These are phyloP conservation scores for Arachis stenosperma DNA, from an alignment of 306 rosid species.

Conservation along the genomic window DNA sequence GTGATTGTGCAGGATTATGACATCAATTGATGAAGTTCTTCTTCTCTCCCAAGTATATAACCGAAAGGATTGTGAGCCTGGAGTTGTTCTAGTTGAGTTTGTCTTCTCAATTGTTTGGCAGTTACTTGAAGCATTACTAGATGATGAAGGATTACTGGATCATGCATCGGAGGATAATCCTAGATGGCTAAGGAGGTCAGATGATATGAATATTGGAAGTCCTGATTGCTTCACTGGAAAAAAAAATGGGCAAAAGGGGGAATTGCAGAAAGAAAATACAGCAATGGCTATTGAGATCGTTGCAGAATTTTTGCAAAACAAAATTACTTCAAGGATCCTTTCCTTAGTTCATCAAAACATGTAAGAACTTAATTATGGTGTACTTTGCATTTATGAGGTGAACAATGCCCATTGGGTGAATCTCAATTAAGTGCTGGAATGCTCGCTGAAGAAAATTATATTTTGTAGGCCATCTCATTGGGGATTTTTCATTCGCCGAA, in stretches of 20 bases:
- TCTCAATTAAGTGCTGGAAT: constrained; percentile 32
- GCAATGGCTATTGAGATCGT: constrained; percentile 74
- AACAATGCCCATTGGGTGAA: constrained; percentile 28
- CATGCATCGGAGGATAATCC: constrained; percentile 61
- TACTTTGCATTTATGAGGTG: constrained; percentile 27
- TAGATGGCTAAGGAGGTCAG: constrained; percentile 61
- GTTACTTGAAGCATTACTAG: constrained; percentile 87
- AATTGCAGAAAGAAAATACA: constrained; percentile 60
- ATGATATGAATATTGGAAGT: constrained; percentile 70
- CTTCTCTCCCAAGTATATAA: constrained; percentile 73
- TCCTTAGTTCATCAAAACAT: constrained; percentile 72
- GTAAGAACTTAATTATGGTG: constrained; percentile 56
- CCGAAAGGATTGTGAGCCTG: constrained; percentile 67
- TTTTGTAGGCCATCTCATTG: constrained; percentile 76
- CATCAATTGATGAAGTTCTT: constrained; percentile 77
- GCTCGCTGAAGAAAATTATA: constrained; percentile 34
- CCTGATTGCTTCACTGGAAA: constrained; percentile 55
- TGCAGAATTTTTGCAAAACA: constrained; percentile 66
- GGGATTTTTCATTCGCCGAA: constrained; percentile 63
- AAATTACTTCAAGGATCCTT: constrained; percentile 70
- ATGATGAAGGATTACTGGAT: constrained; percentile 82
- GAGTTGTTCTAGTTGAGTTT: constrained; percentile 79
- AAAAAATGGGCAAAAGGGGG: constrained; percentile 55
- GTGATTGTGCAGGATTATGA: constrained; percentile 72
- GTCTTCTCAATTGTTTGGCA: constrained; percentile 78